These are phyloP conservation scores for Pleurotus djamor DNA, from an alignment of 768 basidiomycete species.

Conservation along the genomic window DNA sequence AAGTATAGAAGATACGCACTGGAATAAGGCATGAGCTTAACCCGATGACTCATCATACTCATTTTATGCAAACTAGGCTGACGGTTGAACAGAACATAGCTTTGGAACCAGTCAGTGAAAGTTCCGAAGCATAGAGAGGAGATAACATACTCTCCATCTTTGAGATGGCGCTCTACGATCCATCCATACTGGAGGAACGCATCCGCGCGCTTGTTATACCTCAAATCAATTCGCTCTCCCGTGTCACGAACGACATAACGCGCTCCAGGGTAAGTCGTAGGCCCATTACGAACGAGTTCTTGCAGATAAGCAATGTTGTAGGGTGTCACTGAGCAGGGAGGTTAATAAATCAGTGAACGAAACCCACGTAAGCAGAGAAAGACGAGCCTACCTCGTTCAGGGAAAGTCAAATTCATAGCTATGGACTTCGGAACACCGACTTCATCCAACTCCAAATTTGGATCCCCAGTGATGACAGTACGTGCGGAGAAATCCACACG, in stretches of 20 bases:
- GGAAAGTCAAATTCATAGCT: conserved; percentile 97
- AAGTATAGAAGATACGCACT: conserved; percentile 51
- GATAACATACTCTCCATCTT: conserved; percentile 93
- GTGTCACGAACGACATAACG: conserved; percentile 97
- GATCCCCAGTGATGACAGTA: conserved; percentile 99
- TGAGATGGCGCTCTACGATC: conserved; percentile 97
- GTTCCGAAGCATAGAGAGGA: not conserved
- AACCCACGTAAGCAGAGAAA: too few relatives aligned
- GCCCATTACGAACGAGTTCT: conserved; percentile 93
- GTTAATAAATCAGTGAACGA: conserved; percentile 9
- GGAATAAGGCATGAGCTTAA: conserved; percentile 96
- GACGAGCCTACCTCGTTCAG: conserved; percentile 76
- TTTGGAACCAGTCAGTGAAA: conserved; percentile 21
- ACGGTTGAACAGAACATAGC: conserved; percentile 94
- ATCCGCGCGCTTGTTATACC: conserved; percentile 95
- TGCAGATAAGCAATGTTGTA: conserved; percentile 96
- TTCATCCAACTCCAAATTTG: conserved; percentile 93
- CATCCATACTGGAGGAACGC: conserved; percentile 97
- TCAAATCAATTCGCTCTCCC: conserved; percentile 93
- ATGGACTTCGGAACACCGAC: conserved; percentile 96
- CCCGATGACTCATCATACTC: conserved; percentile 99
- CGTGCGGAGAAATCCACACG: conserved; percentile 99
- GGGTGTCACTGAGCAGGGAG: conserved; percentile 70
- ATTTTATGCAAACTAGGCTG: conserved; percentile 99
- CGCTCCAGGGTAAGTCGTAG: conserved; percentile 93